A percentile compares a stretch with the other conserved stretches of the same genome.
Evolutionary conservation across 2,329 filamentous ascomycete genomes (phyloP).

Genomic region (Aotearoamyces nothofagi): DNA sequence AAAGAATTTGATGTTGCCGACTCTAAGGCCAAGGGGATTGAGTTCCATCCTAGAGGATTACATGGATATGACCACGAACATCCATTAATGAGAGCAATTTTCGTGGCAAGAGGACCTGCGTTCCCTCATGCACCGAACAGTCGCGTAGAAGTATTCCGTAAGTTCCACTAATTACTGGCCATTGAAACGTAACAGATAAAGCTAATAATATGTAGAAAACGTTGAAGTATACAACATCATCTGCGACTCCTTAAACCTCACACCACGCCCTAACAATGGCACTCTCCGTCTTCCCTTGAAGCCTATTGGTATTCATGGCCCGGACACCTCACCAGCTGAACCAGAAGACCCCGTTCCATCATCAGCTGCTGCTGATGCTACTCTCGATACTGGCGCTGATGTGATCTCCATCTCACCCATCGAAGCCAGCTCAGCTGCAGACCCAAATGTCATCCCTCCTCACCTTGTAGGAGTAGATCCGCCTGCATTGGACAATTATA

Average conservation of each 20-base stretch:
- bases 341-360: conserved; percentile 35
- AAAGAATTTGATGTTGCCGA: conserved; percentile 62
- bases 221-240: conserved; percentile 90
- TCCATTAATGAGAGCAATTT: conserved; percentile 91
- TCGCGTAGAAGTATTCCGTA: conserved; percentile 67
- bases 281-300: conserved; percentile 58
- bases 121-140: conserved; percentile 80
- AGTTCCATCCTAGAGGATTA: conserved; percentile 70
- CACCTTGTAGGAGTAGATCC: conserved; percentile 15
- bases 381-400: conserved; percentile 6
- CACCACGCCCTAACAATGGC: conserved; percentile 70
- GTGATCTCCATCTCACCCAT: conserved; percentile 16
- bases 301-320: conserved; percentile 30
- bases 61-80: conserved; percentile 95
- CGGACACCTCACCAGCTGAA: conserved; percentile 30
- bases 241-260: conserved; percentile 70
- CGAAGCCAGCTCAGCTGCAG: conserved; percentile 14
- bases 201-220: conserved; percentile 49
- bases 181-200: no score
- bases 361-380: conserved; percentile 1
- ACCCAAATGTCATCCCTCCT: conserved; percentile 13
- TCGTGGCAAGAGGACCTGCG: conserved; percentile 79
- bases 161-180: no score
- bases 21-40: conserved; percentile 43
- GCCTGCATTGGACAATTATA: conserved; percentile 3